Conservation (phyloP, 176 grass and related monocot species). For the Lolium rigidum region DNA sequence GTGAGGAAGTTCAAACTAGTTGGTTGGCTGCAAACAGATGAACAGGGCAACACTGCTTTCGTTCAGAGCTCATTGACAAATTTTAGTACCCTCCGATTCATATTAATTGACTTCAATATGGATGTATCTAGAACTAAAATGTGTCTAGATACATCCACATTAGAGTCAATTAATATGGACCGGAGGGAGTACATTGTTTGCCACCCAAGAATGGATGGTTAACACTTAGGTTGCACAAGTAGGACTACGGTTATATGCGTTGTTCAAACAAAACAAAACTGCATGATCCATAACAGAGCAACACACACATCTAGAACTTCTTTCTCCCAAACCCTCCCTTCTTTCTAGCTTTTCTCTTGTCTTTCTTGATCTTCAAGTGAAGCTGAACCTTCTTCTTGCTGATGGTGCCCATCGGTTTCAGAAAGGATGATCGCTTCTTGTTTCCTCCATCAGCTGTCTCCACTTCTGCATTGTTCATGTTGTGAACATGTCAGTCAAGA, state of each 20-base stretch:
- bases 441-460: slow-evolving; percentile 70
- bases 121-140: no score
- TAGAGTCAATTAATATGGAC: no score
- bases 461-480: slow-evolving; percentile 41
- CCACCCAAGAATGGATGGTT: slow-evolving; percentile 16
- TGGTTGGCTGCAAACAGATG: neutral
- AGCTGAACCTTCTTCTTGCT: slow-evolving; percentile 88
- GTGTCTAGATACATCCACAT: no score
- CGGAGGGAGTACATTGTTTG: slow-evolving; percentile 32
- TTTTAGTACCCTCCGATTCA: no score
- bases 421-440: slow-evolving; percentile 40
- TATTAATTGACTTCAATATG: no score
- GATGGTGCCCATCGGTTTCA: slow-evolving; percentile 78
- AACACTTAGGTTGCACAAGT: neutral
- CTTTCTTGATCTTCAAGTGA: slow-evolving; percentile 79
- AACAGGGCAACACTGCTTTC: neutral
- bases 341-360: slow-evolving; percentile 68
- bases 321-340: slow-evolving; percentile 67
- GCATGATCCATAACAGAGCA: slow-evolving; percentile 20
- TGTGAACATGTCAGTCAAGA: neutral
- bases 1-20: neutral
- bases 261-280: slow-evolving; percentile 46
- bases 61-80: neutral
- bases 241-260: slow-evolving; percentile 3
- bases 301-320: slow-evolving; percentile 28